phyloP scores from a whole-genome alignment of 148 eudicot species.

The Silene latifolia region DNA sequence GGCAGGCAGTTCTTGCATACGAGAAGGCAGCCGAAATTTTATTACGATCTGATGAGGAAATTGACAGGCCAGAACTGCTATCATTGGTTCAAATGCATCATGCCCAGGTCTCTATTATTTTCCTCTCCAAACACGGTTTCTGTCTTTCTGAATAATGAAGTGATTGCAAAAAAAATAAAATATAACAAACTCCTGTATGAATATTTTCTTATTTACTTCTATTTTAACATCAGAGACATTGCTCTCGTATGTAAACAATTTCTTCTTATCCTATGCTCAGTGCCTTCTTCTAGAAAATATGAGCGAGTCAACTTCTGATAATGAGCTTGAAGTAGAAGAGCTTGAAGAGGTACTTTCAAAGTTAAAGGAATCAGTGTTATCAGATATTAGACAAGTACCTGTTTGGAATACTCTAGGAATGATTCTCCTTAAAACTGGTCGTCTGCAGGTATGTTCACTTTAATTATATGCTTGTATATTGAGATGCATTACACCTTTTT shows the following conservation, averaged over 20 bases:
- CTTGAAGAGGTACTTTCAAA: conserved; percentile 68
- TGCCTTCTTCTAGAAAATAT: conserved; percentile 83
- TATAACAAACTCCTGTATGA: neutral
- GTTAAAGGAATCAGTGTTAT: conserved; percentile 66
- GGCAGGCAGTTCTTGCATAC: conserved; percentile 67
- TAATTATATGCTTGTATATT: neutral
- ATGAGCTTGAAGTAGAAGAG: conserved; percentile 72
- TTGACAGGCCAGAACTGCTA: conserved; percentile 89
- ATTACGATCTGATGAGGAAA: conserved; percentile 81
- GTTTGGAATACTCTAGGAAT: conserved; percentile 94
- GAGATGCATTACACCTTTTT: neutral
- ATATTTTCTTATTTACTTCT: neutral
- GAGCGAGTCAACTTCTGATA: conserved; percentile 55
- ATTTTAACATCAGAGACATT: neutral
- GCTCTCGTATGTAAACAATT: conserved; percentile 7
- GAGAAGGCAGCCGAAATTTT: conserved; percentile 94
- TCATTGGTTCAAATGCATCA: conserved; percentile 91
- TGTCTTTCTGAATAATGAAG: neutral
- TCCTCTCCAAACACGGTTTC: neutral
- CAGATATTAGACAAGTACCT: conserved; percentile 84
- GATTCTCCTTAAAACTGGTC: conserved; percentile 77
- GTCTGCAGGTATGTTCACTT: conserved; percentile 57
- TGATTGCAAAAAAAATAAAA: neutral
- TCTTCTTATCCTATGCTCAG: conserved; percentile 33
- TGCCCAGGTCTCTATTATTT: conserved; percentile 59